Percentiles rank a stretch among this genome's conserved stretches.
Conservation (phyloP, 2,329 filamentous ascomycete genomes). For the Claviceps monticola region DNA sequence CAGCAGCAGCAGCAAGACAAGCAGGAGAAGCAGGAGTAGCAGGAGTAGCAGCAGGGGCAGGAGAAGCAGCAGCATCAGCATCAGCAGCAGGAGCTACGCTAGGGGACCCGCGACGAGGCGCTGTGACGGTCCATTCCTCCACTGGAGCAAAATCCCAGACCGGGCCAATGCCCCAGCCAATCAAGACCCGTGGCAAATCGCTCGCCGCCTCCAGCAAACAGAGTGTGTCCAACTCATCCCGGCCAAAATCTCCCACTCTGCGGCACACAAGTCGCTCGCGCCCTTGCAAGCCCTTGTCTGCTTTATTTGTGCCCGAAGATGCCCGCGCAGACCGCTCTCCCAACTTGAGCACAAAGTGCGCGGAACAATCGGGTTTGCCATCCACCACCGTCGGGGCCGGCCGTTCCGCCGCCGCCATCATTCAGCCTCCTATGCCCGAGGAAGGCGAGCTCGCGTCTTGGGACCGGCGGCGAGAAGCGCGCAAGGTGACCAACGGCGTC, state of each 20-base stretch:
- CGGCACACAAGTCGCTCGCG: conserved; percentile 10
- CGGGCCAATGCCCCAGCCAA: conserved; percentile 21
- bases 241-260: conserved; percentile 21
- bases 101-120: neutral
- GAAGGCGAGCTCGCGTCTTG: conserved; percentile 20
- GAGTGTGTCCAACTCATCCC: conserved; percentile 22
- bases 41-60: conserved; percentile 1
- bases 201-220: conserved; percentile 24
- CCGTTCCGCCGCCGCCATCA: conserved; percentile 5
- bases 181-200: conserved; percentile 22
- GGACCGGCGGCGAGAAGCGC: conserved; percentile 23
- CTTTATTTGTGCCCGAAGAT: conserved; percentile 11
- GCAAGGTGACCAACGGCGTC: conserved; percentile 24
- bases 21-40: neutral
- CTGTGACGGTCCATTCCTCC: conserved; percentile 1
- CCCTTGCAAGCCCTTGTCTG: conserved; percentile 13
- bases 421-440: conserved; percentile 15
- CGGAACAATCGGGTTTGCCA: neutral
- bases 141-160: conserved; percentile 18
- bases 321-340: conserved; percentile 21
- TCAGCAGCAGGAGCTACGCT: neutral
- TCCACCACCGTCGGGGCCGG: conserved; percentile 5
- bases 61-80: neutral
- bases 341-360: conserved; percentile 16
- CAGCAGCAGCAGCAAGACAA: neutral